Evolutionary conservation across 805 yeast genomes (phyloP), one percentile per base, ranked within the genome.

Genomic region (Myxozyma vanderwaltii): DNA sequence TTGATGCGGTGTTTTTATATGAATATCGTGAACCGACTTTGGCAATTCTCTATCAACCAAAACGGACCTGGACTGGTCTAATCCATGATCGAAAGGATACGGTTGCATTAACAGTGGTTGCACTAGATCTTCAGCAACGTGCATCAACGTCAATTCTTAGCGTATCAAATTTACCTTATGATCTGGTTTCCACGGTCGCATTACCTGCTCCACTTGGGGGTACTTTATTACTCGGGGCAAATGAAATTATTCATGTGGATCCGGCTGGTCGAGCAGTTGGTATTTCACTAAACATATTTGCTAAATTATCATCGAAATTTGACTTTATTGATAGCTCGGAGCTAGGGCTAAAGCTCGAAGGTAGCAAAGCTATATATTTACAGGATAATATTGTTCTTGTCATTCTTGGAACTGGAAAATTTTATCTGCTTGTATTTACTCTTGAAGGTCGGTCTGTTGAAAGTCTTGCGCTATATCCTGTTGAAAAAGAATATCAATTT

Each of bases 1-100:
- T 86, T 1, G 96, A 89, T 69, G 78, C 86, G 65, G 83, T 82
- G 50, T 91, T 88, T 70, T 72, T 92, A 40, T 73, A 84, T 68
- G 86, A 86, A 56, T 92, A 89, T 69, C 76, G 86, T 64, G 94
- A 86, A 59, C 96, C 97, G 0, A 91, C 97, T 0, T 65, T 90
- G 21, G 92, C 87, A 0, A 78, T 90, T 3, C 70, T 90, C 27
- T 82, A 76, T 63, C 81, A 84, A 54, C 82, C 83, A 33, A 75
- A 74, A 17, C 77, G 81, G 19, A 83, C 91, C 0, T 89, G 97
- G 96, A 85, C 95, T 0, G 96, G 96, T 0, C 79, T 82, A 54
- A 73, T 86, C 35, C 79, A 86, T 1, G 74, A 79, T 51, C 76
- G 74, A 4, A 86, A 83, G 67, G 96, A 89, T 68, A 86, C 83